A percentile compares a stretch with the other conserved stretches of the same genome.
Conservation (phyloP, 108 stramenopile genomes). For the Cylindrotheca closterium region DNA sequence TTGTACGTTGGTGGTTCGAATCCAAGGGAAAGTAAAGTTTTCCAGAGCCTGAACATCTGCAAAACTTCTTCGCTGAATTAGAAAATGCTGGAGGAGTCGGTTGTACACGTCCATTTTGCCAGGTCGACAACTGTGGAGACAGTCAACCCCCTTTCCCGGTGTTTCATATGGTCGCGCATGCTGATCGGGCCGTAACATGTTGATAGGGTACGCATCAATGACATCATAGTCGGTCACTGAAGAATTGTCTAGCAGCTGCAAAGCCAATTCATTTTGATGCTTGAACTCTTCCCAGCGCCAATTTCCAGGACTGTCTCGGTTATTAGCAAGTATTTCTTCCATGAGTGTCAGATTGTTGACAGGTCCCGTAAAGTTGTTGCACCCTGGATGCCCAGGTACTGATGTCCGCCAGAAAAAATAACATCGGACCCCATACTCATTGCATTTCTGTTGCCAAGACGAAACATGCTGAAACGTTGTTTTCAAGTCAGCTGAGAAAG, state of each 20-base stretch:
- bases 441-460: constrained; percentile 35
- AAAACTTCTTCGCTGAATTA: constrained; percentile 12
- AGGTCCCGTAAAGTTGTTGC: constrained; percentile 37
- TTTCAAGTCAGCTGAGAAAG: constrained; percentile 19
- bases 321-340: constrained; percentile 34
- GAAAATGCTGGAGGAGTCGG: constrained; percentile 35
- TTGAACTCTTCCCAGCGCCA: constrained; percentile 49
- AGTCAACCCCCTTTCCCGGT: constrained; percentile 28
- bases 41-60: constrained; percentile 10
- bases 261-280: constrained; percentile 40
- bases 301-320: constrained; percentile 11
- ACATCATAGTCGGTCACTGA: constrained; percentile 24
- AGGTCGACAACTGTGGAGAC: constrained; percentile 54
- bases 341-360: constrained; percentile 36
- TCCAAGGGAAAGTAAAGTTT: neutral
- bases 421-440: constrained; percentile 15
- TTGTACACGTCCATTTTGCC: constrained; percentile 52
- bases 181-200: constrained; percentile 43
- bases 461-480: constrained; percentile 19
- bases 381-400: constrained; percentile 55
- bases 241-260: constrained; percentile 9
- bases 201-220: constrained; percentile 45
- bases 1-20: neutral
- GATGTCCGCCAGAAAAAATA: constrained; percentile 42
- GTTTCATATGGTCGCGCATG: constrained; percentile 17